Conservation (phyloP, 208 protist genomes). For the Wallacemonas collosoma region DNA sequence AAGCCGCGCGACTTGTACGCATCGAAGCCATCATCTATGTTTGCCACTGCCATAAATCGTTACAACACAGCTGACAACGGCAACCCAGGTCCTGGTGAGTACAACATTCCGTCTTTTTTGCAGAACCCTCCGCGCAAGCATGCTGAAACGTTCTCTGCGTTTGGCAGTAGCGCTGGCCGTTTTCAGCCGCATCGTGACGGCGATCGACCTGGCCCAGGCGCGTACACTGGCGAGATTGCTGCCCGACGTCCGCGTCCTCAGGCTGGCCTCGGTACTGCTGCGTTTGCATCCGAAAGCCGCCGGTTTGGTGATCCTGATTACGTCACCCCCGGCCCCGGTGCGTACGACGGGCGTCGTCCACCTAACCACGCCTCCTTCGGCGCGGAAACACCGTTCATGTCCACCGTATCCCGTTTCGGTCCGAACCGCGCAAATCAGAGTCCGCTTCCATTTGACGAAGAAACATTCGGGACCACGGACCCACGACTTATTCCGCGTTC, state of each 20-base stretch:
- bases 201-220: conserved; percentile 64
- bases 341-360: conserved; percentile 43
- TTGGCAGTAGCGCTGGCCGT: conserved; percentile 62
- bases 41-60: conserved; percentile 69
- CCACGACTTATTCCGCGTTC: conserved; percentile 10
- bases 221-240: conserved; percentile 77
- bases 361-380: conserved; percentile 43
- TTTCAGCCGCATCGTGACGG: conserved; percentile 26
- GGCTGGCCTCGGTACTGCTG: conserved; percentile 32
- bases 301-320: conserved; percentile 34
- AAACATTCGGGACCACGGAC: conserved; percentile 14
- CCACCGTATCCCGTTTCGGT: conserved; percentile 62
- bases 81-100: conserved; percentile 76
- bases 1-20: conserved; percentile 31
- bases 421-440: conserved; percentile 19
- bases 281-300: conserved; percentile 58
- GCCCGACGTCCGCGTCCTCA: conserved; percentile 47
- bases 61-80: conserved; percentile 20
- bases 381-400: conserved; percentile 61
- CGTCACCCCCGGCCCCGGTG: conserved; percentile 59
- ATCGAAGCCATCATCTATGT: conserved; percentile 80
- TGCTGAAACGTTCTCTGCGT: conserved; percentile 53
- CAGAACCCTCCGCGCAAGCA: conserved; percentile 21
- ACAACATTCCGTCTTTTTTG: conserved; percentile 46
- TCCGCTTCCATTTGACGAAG: conserved; percentile 6